These are phyloP conservation scores for Candida maesae DNA, from an alignment of 805 yeast genomes.

Conservation along the genomic window DNA sequence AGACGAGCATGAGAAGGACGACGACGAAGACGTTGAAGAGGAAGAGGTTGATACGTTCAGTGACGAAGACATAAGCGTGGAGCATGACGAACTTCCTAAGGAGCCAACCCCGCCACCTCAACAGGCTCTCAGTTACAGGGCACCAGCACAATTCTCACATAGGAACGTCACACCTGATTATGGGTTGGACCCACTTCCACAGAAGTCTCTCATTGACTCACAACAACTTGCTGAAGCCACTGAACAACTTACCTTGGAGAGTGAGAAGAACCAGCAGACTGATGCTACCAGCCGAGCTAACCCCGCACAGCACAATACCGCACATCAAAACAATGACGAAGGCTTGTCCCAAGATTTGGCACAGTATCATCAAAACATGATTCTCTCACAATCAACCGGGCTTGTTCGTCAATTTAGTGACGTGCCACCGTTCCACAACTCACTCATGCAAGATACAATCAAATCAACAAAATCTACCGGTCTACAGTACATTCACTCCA, in stretches of 20 bases:
- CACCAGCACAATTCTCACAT: conserved; percentile 26
- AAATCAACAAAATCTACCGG: conserved; percentile 9
- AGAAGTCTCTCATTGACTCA: conserved; percentile 14
- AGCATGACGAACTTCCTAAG: conserved; percentile 2
- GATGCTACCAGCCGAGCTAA: neutral
- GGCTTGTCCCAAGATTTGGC: conserved; percentile 17
- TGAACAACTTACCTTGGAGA: neutral
- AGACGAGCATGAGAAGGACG: conserved; percentile 11
- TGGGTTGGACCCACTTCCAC: conserved; percentile 1
- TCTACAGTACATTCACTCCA: conserved; percentile 27
- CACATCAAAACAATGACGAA: no score
- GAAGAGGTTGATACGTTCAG: conserved; percentile 27
- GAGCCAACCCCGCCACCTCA: conserved; percentile 2
- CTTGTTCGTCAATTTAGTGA: conserved; percentile 39
- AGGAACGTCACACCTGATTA: conserved; percentile 6
- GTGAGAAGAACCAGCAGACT: neutral
- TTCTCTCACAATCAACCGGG: conserved; percentile 52
- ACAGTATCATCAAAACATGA: conserved; percentile 38
- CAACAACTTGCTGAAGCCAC: conserved; percentile 7
- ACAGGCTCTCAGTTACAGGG: conserved; percentile 19
- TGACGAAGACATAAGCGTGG: conserved; percentile 16
- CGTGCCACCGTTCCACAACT: conserved; percentile 26
- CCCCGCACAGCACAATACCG: no score
- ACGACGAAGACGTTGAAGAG: conserved; percentile 17
- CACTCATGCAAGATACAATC: conserved; percentile 19